A percentile compares a stretch with the other conserved stretches of the same genome.
phyloP scores from a whole-genome alignment of 495 filamentous ascomycete species.

The Cladorrhinum samala region DNA sequence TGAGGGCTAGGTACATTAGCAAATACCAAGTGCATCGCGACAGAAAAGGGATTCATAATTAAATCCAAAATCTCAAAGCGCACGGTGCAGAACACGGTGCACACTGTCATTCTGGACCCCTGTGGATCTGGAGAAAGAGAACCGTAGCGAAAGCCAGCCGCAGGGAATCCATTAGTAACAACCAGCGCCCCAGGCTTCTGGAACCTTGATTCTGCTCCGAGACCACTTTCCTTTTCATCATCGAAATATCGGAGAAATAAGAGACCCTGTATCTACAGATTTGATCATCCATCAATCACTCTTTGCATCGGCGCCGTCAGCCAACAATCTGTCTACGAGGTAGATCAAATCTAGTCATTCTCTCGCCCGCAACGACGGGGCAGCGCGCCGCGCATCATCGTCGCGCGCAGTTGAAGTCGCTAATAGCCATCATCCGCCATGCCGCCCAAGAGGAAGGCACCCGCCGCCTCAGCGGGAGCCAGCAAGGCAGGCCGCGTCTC shows the following conservation, averaged over 20 bases:
- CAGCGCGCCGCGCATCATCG: background rate
- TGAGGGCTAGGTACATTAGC: no score
- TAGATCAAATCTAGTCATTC: background rate
- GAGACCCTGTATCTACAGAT: no score
- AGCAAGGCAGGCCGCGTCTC: constrained; percentile 52
- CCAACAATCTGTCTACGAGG: no score
- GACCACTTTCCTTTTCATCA: background rate
- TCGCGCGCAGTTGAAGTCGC: no score
- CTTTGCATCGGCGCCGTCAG: no score
- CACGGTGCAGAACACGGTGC: background rate
- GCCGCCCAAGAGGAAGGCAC: constrained; percentile 76
- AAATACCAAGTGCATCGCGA: no score
- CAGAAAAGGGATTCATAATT: no score
- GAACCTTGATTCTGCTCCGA: background rate
- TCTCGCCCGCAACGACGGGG: background rate
- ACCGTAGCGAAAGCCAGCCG: no score
- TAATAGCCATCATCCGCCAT: constrained; percentile 33
- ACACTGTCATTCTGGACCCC: background rate
- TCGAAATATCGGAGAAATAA: no score
- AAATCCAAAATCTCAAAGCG: background rate
- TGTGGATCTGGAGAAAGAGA: background rate
- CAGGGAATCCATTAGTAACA: background rate
- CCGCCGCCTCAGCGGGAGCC: constrained; percentile 44
- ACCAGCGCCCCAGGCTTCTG: background rate
- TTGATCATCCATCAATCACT: no score